phyloP scores from a whole-genome alignment of 2,329 filamentous ascomycete species.

The Exophiala aquamarina region DNA sequence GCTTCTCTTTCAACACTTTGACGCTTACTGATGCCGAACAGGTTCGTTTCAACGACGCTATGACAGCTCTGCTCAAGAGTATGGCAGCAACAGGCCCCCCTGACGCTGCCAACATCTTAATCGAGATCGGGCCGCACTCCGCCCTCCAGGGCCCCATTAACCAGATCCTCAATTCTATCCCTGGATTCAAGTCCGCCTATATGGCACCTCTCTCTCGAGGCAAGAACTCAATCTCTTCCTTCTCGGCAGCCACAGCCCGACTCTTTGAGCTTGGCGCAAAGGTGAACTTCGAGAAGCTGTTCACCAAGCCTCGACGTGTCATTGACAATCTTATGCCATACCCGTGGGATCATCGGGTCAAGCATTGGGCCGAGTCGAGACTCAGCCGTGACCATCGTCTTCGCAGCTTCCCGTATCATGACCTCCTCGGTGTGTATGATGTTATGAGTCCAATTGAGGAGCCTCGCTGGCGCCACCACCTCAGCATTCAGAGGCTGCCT shows the following conservation, averaged over 20 bases:
- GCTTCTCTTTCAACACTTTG: too few relatives aligned
- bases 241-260: conserved; percentile 26
- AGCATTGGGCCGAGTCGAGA: conserved; percentile 27
- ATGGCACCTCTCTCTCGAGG: conserved; percentile 23
- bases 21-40: too few relatives aligned
- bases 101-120: conserved; percentile 12
- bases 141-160: conserved; percentile 33
- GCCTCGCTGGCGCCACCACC: conserved; percentile 22
- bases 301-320: background rate
- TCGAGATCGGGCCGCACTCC: conserved; percentile 39
- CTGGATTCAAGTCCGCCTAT: conserved; percentile 7
- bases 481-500: conserved; percentile 17
- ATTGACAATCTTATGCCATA: conserved; percentile 17
- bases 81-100: too few relatives aligned
- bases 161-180: conserved; percentile 28
- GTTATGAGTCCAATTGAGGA: conserved; percentile 5
- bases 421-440: conserved; percentile 21
- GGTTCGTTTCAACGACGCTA: too few relatives aligned
- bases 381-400: conserved; percentile 10
- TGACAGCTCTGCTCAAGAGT: too few relatives aligned
- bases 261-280: conserved; percentile 21
- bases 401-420: conserved; percentile 9
- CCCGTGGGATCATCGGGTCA: conserved; percentile 23
- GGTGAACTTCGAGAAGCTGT: conserved; percentile 10
- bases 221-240: background rate